These are phyloP conservation scores for Kuraishia piskuri DNA, from an alignment of 805 yeast genomes.

Conservation along the genomic window DNA sequence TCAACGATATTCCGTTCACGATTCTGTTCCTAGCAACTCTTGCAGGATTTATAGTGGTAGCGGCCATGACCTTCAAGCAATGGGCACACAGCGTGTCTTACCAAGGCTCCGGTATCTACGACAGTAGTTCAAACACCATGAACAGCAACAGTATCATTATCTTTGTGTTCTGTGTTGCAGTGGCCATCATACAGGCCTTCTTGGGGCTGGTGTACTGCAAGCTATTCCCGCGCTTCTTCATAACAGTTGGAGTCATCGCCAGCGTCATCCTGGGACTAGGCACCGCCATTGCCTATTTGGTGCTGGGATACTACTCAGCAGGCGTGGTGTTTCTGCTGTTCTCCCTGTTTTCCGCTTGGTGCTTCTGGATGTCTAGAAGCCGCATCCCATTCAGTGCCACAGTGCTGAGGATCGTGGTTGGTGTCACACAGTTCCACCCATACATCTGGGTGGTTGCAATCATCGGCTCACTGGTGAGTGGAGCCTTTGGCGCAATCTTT, in stretches of 20 bases:
- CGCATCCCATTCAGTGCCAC: conserved; percentile 72
- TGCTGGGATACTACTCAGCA: conserved; percentile 64
- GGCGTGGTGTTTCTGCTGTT: conserved; percentile 69
- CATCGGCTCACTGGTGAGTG: conserved; percentile 49
- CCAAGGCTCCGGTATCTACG: conserved; percentile 59
- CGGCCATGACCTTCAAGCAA: conserved; percentile 59
- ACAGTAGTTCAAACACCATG: conserved; percentile 47
- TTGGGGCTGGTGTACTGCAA: conserved; percentile 55
- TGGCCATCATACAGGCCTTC: conserved; percentile 50
- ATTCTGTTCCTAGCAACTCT: conserved; percentile 37
- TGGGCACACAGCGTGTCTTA: conserved; percentile 45
- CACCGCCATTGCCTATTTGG: conserved; percentile 68
- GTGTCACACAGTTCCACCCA: conserved; percentile 60
- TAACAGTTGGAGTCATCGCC: conserved; percentile 56
- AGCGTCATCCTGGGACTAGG: conserved; percentile 66
- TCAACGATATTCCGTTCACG: conserved; percentile 68
- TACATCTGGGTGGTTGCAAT: conserved; percentile 51
- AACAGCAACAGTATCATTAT: conserved; percentile 69
- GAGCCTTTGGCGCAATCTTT: conserved; percentile 59
- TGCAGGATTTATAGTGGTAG: conserved; percentile 62
- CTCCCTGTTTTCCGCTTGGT: conserved; percentile 53
- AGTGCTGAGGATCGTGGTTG: conserved; percentile 58
- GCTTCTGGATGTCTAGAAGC: conserved; percentile 63
- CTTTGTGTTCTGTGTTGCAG: conserved; percentile 54
- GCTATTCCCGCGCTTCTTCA: conserved; percentile 55